phyloP scores from a whole-genome alignment of 2,329 filamentous ascomycete species.

The Epichloe sp. region DNA sequence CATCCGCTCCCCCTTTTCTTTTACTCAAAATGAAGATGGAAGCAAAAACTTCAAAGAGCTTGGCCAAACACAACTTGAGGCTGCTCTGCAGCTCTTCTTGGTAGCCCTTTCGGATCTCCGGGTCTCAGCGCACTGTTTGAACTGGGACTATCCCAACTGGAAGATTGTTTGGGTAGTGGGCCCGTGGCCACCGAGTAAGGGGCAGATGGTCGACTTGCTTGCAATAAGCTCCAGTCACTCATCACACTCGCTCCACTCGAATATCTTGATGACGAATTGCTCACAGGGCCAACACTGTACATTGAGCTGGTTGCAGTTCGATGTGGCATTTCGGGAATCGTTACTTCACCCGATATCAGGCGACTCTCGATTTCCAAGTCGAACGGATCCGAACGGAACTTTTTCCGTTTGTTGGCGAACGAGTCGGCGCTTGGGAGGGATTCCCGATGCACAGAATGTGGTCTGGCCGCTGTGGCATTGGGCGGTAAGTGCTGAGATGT shows the following conservation, averaged over 20 bases:
- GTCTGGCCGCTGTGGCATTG: constrained; percentile 22
- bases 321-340: constrained; percentile 11
- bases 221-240: constrained; percentile 23
- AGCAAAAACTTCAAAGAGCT: not conserved
- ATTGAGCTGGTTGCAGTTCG: constrained; percentile 20
- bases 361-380: constrained; percentile 38
- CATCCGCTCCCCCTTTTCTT: not conserved
- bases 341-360: constrained; percentile 8
- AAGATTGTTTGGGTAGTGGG: not conserved
- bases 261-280: constrained; percentile 30
- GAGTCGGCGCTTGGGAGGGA: constrained; percentile 26
- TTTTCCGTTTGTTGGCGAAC: constrained; percentile 35
- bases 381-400: constrained; percentile 51
- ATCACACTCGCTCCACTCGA: constrained; percentile 40
- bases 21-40: not conserved
- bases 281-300: constrained; percentile 33
- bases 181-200: not conserved
- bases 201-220: constrained; percentile 4
- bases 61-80: not conserved
- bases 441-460: constrained; percentile 23
- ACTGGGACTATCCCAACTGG: not conserved
- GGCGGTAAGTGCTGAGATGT: constrained; percentile 15
- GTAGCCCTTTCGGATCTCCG: not conserved
- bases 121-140: too few species aligned
- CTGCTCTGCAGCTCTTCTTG: not conserved